These are phyloP conservation scores for Erodium texanum DNA, from an alignment of 441 rosid genomes.

Conservation along the genomic window DNA sequence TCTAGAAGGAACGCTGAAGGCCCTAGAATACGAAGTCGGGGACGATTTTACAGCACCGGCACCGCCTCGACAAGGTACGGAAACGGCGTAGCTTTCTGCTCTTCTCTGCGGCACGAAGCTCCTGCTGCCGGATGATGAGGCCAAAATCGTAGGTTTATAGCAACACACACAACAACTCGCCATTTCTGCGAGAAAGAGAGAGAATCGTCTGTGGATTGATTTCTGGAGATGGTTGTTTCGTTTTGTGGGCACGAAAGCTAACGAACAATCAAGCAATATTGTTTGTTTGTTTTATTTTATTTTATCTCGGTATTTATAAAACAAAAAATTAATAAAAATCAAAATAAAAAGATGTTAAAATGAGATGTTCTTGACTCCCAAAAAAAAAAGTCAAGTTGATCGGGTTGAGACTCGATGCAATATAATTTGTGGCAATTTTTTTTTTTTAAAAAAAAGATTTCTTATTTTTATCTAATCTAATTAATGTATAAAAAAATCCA, in stretches of 20 bases:
- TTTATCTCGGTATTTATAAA: too few species aligned
- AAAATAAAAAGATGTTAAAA: too few species aligned
- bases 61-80: conserved; percentile 10
- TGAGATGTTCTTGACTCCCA: too few species aligned
- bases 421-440: too few species aligned
- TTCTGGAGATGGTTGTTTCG: neutral
- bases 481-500: too few species aligned
- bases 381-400: too few species aligned
- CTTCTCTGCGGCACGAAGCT: conserved; percentile 18
- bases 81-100: conserved; percentile 17
- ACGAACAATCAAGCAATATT: neutral
- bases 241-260: neutral
- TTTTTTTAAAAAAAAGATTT: too few species aligned
- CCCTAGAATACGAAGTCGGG: conserved; percentile 3
- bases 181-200: conserved; percentile 10
- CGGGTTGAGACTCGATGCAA: too few species aligned
- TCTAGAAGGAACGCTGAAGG: conserved; percentile 17
- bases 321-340: too few species aligned
- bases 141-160: conserved; percentile 23
- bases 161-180: conserved; percentile 12
- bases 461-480: too few species aligned
- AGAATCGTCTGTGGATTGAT: neutral
- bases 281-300: too few species aligned
- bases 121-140: conserved; percentile 18
- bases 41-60: neutral